Percentiles rank a stretch among this genome's conserved stretches.
Conservation (phyloP, 2,329 filamentous ascomycete species). For the Ophiostoma fasciatum region DNA sequence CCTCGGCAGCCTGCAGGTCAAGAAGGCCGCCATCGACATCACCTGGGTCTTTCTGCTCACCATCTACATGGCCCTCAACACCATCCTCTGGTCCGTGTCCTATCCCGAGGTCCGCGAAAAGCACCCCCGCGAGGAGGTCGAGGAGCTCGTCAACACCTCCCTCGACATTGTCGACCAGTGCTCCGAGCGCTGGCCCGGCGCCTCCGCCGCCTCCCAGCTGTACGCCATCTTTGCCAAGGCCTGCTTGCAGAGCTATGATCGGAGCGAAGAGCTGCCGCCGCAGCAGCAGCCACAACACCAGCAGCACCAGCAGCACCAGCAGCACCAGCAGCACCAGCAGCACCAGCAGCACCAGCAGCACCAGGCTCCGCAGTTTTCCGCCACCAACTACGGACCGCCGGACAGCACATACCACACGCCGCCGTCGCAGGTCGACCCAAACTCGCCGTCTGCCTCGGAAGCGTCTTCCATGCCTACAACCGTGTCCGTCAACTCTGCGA, state of each 20-base stretch:
- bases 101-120: slow-evolving; percentile 67
- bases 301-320: no score
- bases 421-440: slow-evolving; percentile 32
- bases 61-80: slow-evolving; percentile 84
- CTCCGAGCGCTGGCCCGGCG: slow-evolving; percentile 83
- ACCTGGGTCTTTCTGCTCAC: slow-evolving; percentile 89
- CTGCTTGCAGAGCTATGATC: slow-evolving; percentile 77
- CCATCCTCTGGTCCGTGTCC: slow-evolving; percentile 79
- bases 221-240: slow-evolving; percentile 77
- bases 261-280: slow-evolving; percentile 24
- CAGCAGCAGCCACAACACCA: no score
- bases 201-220: slow-evolving; percentile 66
- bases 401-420: slow-evolving; percentile 26
- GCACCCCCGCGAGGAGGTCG: slow-evolving; percentile 60
- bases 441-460: slow-evolving; percentile 30
- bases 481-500: slow-evolving; percentile 12
- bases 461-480: slow-evolving; percentile 17
- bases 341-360: not conserved
- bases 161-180: slow-evolving; percentile 68
- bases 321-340: slow-evolving; percentile 1
- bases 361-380: slow-evolving; percentile 11
- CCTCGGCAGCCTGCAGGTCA: slow-evolving; percentile 67
- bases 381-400: slow-evolving; percentile 9
- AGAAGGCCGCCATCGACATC: slow-evolving; percentile 60
- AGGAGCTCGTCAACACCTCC: slow-evolving; percentile 57